These are phyloP conservation scores for Alternaria sp. DNA, from an alignment of 2,329 filamentous ascomycete species.

Conservation along the genomic window DNA sequence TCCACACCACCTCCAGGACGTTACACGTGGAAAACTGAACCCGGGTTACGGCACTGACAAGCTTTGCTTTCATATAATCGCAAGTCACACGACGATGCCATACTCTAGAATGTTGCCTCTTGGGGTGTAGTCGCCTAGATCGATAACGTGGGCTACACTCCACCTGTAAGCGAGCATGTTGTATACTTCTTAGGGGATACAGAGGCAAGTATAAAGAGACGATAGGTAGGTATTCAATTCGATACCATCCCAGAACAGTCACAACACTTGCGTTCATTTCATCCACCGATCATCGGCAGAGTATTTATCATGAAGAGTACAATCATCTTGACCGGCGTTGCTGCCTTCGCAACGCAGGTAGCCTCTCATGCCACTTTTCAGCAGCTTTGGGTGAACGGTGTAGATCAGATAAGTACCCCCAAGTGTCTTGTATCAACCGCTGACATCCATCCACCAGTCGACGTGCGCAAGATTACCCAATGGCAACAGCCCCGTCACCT, in stretches of 20 bases:
- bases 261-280: neutral
- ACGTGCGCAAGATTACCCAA: slow-evolving; percentile 36
- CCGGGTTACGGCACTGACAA: slow-evolving; percentile 11
- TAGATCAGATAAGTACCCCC: slow-evolving; percentile 30
- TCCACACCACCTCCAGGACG: slow-evolving; percentile 5
- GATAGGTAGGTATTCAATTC: neutral
- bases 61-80: slow-evolving; percentile 12
- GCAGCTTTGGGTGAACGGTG: slow-evolving; percentile 42
- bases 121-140: neutral
- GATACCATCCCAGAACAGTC: neutral
- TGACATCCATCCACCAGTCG: slow-evolving; percentile 18
- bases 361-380: slow-evolving; percentile 40
- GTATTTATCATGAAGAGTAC: slow-evolving; percentile 4
- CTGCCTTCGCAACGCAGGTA: slow-evolving; percentile 39
- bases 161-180: neutral
- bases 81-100: slow-evolving; percentile 10
- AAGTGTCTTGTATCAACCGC: neutral
- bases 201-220: slow-evolving; percentile 3
- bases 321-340: slow-evolving; percentile 14
- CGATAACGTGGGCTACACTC: neutral
- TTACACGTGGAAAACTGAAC: slow-evolving; percentile 1
- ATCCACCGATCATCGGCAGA: neutral
- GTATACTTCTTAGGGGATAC: neutral
- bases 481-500: slow-evolving; percentile 50
- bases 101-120: neutral